Evolutionary conservation across 2,329 filamentous ascomycete species (phyloP).

Genomic region (Nigrograna mackinnonii): DNA sequence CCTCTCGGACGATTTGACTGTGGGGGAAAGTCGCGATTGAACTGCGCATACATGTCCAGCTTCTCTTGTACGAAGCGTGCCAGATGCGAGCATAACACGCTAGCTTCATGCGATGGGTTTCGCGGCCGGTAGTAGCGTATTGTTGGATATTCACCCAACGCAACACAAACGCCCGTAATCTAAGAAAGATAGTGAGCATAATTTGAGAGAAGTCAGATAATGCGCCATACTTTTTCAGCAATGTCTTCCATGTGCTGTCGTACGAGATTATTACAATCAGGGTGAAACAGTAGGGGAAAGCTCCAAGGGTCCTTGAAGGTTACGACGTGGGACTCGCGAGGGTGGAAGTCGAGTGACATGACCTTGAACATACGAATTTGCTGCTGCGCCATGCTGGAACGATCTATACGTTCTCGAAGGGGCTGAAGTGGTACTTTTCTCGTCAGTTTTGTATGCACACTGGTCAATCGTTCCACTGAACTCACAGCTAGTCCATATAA

Average conservation of each 20-base stretch:
- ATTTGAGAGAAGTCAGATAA: not conserved
- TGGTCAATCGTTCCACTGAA: not conserved
- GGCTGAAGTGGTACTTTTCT: constrained; percentile 67
- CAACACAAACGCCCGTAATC: constrained; percentile 86
- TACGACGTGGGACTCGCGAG: constrained; percentile 86
- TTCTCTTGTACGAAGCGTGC: constrained; percentile 91
- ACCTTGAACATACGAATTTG: constrained; percentile 81
- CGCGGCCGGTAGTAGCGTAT: constrained; percentile 87
- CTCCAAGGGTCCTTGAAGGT: constrained; percentile 96
- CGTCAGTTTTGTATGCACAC: constrained; percentile 7
- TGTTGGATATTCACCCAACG: constrained; percentile 89
- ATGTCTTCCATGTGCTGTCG: constrained; percentile 80
- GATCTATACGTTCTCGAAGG: constrained; percentile 74
- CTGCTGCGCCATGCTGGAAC: constrained; percentile 68
- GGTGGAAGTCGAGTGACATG: constrained; percentile 85
- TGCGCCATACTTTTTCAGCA: constrained; percentile 74
- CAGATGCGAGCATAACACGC: constrained; percentile 83
- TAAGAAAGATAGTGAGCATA: constrained; percentile 37
- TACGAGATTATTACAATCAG: constrained; percentile 82
- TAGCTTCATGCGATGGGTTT: constrained; percentile 79
- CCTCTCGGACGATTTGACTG: constrained; percentile 77
- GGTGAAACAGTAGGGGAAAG: constrained; percentile 91
- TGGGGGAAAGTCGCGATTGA: constrained; percentile 82
- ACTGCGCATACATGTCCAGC: constrained; percentile 85
- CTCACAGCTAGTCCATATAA: constrained; percentile 80